A percentile compares a stretch with the other conserved stretches of the same genome.
Evolutionary conservation across 1,284 basidiomycete genomes (phyloP).

Genomic region (Pseudozyma sp.): DNA sequence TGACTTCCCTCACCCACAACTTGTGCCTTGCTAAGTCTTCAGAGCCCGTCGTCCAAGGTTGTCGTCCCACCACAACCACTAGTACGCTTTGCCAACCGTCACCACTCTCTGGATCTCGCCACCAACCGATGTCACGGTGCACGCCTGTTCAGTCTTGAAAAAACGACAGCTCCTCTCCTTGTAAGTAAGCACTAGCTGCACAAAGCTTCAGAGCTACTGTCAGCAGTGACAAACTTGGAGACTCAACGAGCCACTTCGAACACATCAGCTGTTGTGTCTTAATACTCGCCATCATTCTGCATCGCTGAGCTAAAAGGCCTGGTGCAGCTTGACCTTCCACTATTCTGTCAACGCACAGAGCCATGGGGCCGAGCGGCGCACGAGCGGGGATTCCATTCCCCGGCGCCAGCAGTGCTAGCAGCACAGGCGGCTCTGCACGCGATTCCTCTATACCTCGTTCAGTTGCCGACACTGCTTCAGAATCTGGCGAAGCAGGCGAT

Average conservation of each 20-base stretch:
- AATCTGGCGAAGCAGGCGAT: conserved; percentile 21
- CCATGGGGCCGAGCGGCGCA: conserved; percentile 45
- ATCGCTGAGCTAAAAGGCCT: conserved; percentile 38
- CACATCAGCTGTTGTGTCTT: too few relatives aligned
- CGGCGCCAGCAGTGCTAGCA: conserved; percentile 29
- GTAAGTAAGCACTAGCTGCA: conserved; percentile 3
- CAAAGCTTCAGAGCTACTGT: background rate
- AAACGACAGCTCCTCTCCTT: background rate
- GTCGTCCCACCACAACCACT: background rate
- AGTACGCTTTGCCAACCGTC: background rate
- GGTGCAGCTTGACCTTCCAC: conserved; percentile 32
- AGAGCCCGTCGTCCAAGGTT: too few relatives aligned
- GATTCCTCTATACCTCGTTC: conserved; percentile 35
- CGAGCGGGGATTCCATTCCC: conserved; percentile 44
- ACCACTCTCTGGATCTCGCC: background rate
- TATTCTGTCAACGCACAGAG: conserved; percentile 35
- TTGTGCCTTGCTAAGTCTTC: too few relatives aligned
- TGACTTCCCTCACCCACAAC: too few relatives aligned
- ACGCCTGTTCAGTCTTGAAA: conserved; percentile 7
- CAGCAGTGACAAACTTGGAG: too few relatives aligned
- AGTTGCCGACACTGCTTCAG: conserved; percentile 20
- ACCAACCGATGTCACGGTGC: conserved; percentile 18
- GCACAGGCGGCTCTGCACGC: conserved; percentile 17
- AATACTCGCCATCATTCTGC: too few relatives aligned
- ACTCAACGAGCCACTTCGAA: too few relatives aligned